A percentile compares a stretch with the other conserved stretches of the same genome.
Conservation (phyloP, 306 rosid genomes). For the Citrullus mucosospermus region DNA sequence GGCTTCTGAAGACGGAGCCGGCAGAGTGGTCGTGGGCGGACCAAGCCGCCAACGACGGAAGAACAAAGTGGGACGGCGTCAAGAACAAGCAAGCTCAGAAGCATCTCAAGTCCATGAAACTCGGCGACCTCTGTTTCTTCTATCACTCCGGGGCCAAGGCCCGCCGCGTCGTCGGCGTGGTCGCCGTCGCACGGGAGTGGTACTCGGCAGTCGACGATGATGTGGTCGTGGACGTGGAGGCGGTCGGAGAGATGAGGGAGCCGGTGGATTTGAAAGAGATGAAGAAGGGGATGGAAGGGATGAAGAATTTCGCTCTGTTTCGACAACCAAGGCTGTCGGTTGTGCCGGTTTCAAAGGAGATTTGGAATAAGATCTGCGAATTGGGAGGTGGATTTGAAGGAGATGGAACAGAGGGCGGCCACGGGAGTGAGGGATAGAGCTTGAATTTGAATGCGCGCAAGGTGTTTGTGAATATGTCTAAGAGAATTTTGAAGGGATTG, state of each 20-base stretch:
- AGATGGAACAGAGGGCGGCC: conserved; percentile 19
- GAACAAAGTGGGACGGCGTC: conserved; percentile 80
- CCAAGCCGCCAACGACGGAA: conserved; percentile 56
- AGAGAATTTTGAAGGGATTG: not conserved
- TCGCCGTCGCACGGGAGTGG: conserved; percentile 46
- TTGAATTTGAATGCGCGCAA: not conserved
- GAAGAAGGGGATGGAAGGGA: conserved; percentile 30
- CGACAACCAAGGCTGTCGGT: conserved; percentile 70
- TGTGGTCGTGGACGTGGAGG: conserved; percentile 58
- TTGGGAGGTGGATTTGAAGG: conserved; percentile 75
- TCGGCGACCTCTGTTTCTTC: conserved; percentile 65
- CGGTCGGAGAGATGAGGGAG: conserved; percentile 67
- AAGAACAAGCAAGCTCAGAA: conserved; percentile 86
- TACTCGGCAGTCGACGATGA: conserved; percentile 19
- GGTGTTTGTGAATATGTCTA: conserved; percentile 4
- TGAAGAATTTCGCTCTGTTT: conserved; percentile 44
- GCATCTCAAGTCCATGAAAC: conserved; percentile 56
- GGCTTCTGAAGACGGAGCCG: conserved; percentile 72
- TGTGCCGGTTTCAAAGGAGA: conserved; percentile 36
- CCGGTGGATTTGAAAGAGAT: conserved; percentile 63
- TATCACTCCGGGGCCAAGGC: conserved; percentile 73
- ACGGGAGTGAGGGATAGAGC: conserved; percentile 1
- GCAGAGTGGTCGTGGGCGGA: conserved; percentile 94
- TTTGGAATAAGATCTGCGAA: conserved; percentile 46
- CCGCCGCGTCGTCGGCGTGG: conserved; percentile 73